Evolutionary conservation across 192 early-diverging fungal species (phyloP).

Genomic region (Thoreauomyces humboldtii): DNA sequence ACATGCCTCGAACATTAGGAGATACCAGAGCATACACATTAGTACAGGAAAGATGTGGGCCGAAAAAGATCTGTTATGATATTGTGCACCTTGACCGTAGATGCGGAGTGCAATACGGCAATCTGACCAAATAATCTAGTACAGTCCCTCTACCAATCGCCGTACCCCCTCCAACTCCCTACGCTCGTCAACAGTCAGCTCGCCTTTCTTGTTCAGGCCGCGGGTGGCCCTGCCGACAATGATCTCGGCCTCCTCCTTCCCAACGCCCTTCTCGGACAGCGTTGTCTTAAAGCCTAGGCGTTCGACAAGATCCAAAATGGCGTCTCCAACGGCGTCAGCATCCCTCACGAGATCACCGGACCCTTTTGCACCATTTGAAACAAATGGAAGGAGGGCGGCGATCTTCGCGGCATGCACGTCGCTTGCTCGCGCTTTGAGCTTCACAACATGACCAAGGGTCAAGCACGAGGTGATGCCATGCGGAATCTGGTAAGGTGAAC

Average conservation of each 20-base stretch:
- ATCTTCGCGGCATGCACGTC: not conserved
- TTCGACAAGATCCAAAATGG: conserved; percentile 1
- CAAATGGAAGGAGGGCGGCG: not conserved
- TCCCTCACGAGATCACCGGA: conserved; percentile 2
- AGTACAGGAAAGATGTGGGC: too few species aligned
- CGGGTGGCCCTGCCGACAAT: conserved; percentile 12
- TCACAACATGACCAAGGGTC: conserved; percentile 9
- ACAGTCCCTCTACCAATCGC: not conserved
- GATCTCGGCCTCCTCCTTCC: conserved; percentile 4
- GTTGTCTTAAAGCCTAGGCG: conserved; percentile 11
- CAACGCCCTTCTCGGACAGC: not conserved
- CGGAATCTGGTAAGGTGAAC: conserved; percentile 12
- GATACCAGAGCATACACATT: too few species aligned
- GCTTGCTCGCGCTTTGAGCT: not conserved
- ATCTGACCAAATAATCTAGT: too few species aligned
- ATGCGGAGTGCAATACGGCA: too few species aligned
- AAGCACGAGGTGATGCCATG: conserved; percentile 6
- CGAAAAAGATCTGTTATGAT: too few species aligned
- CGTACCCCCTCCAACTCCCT: not conserved
- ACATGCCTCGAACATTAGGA: too few species aligned
- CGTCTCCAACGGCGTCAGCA: conserved; percentile 1
- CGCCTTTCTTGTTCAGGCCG: not conserved
- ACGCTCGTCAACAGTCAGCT: not conserved
- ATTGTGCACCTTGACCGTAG: too few species aligned
- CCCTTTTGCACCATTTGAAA: not conserved